Conservation (phyloP, 805 yeast genomes). For the Candida hispaniensis region DNA sequence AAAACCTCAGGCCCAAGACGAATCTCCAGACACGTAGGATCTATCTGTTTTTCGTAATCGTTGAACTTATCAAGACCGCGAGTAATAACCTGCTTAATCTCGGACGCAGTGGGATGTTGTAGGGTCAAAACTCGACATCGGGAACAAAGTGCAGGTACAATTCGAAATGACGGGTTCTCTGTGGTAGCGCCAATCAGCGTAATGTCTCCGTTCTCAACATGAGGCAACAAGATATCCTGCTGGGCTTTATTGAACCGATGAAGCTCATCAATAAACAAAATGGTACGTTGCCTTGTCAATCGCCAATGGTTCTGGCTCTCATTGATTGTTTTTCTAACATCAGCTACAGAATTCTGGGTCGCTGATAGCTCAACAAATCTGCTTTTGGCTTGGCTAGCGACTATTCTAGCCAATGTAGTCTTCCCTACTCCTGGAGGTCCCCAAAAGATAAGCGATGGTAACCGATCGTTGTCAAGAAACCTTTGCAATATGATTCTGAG, state of each 20-base stretch:
- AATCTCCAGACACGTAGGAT: slow-evolving; percentile 37
- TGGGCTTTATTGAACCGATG: slow-evolving; percentile 80
- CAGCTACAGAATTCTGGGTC: slow-evolving; percentile 56
- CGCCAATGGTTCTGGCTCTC: slow-evolving; percentile 38
- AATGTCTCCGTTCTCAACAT: slow-evolving; percentile 73
- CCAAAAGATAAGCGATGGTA: slow-evolving; percentile 80
- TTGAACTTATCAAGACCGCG: slow-evolving; percentile 53
- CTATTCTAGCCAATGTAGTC: slow-evolving; percentile 70
- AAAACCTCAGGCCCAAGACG: slow-evolving; percentile 46
- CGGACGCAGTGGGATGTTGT: slow-evolving; percentile 39
- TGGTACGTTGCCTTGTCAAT: slow-evolving; percentile 44
- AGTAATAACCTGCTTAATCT: slow-evolving; percentile 42
- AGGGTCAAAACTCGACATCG: slow-evolving; percentile 74
- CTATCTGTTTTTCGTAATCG: slow-evolving; percentile 43
- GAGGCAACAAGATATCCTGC: slow-evolving; percentile 78
- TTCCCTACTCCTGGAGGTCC: slow-evolving; percentile 95
- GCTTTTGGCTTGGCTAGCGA: slow-evolving; percentile 35
- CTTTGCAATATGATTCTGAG: slow-evolving; percentile 56
- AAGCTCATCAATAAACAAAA: slow-evolving; percentile 83
- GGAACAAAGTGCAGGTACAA: slow-evolving; percentile 73
- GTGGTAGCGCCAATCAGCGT: slow-evolving; percentile 87
- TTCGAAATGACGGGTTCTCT: slow-evolving; percentile 79
- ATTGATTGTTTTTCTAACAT: slow-evolving; percentile 52
- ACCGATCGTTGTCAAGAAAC: slow-evolving; percentile 40
- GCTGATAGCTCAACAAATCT: slow-evolving; percentile 78